A percentile compares a stretch with the other conserved stretches of the same genome.
phyloP scores from a whole-genome alignment of 2,329 filamentous ascomycete species.

The Gaeumannomyces tritici region DNA sequence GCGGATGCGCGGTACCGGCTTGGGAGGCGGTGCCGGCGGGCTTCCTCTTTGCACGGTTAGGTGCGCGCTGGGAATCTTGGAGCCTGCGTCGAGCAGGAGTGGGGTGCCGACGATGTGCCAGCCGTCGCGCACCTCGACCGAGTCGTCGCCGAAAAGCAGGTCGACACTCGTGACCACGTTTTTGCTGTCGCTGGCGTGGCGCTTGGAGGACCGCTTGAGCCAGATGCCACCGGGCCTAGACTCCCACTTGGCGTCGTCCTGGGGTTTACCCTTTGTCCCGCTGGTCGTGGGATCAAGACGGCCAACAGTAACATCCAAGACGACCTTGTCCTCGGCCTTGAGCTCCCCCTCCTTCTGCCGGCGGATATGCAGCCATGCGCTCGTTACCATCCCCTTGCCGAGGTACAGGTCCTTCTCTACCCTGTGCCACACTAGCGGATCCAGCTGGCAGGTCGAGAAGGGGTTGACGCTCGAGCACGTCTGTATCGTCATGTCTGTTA shows the following conservation, averaged over 20 bases:
- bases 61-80: constrained; percentile 58
- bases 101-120: constrained; percentile 74
- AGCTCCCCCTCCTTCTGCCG: constrained; percentile 83
- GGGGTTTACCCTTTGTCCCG: constrained; percentile 28
- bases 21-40: constrained; percentile 47
- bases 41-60: constrained; percentile 70
- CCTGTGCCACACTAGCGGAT: constrained; percentile 64
- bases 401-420: constrained; percentile 87
- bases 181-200: constrained; percentile 65
- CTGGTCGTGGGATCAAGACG: constrained; percentile 58
- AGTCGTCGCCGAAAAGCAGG: constrained; percentile 82
- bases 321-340: constrained; percentile 61
- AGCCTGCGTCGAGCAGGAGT: constrained; percentile 57
- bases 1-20: constrained; percentile 65
- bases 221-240: constrained; percentile 67
- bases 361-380: constrained; percentile 73
- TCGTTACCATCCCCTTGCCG: constrained; percentile 60
- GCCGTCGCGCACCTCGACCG: constrained; percentile 76
- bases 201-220: constrained; percentile 66
- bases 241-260: constrained; percentile 64
- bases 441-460: constrained; percentile 67
- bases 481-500: constrained; percentile 75
- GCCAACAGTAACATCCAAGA: constrained; percentile 70
- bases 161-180: constrained; percentile 73
- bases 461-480: constrained; percentile 67